Base-by-base conservation (phyloP, 805 yeast species). In the Candida michaelii region DNA sequence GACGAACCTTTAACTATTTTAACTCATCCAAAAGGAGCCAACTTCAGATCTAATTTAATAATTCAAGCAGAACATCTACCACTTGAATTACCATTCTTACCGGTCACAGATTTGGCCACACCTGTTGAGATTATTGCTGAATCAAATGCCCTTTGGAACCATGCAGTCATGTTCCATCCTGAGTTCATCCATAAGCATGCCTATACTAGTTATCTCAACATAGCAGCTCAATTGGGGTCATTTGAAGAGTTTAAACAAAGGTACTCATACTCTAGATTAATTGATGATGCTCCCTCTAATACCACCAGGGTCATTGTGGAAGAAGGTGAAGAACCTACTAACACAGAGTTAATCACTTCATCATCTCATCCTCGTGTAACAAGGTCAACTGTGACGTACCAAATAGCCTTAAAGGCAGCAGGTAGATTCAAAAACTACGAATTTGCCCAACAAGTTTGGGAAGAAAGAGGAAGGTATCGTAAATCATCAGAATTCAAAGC, bases 401-500 rank as follows among this genome's bases (percentile, higher is more conserved):
- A 74, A 38, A 65, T 82, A 21, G 82, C 85, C 7, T 63, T 88
- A 53, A 71, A 76, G 44, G 91, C 91, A 1, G 86, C 91, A 1
- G 73, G 74, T 10, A 66, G 69, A 36, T 76, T 76, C 54, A 69
- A 72, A 30, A 76, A 82, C 52, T 59, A 73, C 30, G 69, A 67
- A 0, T 77, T 84, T 55, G 90, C 89, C 3, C 80, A 79, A 43
- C 60, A 63, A 18, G 68, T 86, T 1, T 89, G 96, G 95, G 60
- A 64, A 2, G 95, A 86, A 54, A 76, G 97, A 53, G 97, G 97
- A 2, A 47, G 58, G 16, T 89, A 74, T 63, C 70, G 97, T 39
- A 78, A 77, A 45, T 71, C 85, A 0, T 17, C 36, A 0, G 48
- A 50, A 2, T 89, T 85, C 67, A 75, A 69, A 39, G 27, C 43